Conservation (phyloP, 2,329 filamentous ascomycete genomes). For the Alternaria longipes region DNA sequence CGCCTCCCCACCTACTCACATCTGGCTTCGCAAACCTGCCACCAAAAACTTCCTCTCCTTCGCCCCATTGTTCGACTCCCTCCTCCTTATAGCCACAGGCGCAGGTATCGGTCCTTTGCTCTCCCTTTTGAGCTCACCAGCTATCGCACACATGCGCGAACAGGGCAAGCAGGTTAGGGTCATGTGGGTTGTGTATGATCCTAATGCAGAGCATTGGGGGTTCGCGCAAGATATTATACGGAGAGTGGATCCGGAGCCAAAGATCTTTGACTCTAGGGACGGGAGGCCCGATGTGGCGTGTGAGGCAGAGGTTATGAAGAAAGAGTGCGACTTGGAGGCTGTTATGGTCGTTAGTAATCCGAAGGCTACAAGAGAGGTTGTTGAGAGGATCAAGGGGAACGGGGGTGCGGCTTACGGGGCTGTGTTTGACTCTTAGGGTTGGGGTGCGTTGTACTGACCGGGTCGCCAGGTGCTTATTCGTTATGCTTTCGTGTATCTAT, state of each 20-base stretch:
- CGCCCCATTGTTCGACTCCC: constrained; percentile 27
- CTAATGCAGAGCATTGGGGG: constrained; percentile 23
- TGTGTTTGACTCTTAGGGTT: constrained; percentile 32
- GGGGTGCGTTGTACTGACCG: not conserved
- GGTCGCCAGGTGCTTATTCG: not conserved
- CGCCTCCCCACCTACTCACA: constrained; percentile 15
- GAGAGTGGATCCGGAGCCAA: constrained; percentile 20
- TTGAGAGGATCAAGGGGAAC: constrained; percentile 18
- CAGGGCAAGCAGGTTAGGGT: constrained; percentile 17
- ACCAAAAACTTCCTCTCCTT: constrained; percentile 32
- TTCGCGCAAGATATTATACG: constrained; percentile 25
- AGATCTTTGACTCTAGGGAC: constrained; percentile 23
- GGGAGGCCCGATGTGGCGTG: constrained; percentile 25
- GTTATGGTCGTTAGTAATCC: constrained; percentile 36
- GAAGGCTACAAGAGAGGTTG: constrained; percentile 25
- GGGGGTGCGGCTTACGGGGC: constrained; percentile 33
- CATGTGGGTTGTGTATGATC: constrained; percentile 30
- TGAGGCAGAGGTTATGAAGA: constrained; percentile 18
- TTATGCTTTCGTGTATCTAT: not conserved
- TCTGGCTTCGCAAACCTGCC: constrained; percentile 32
- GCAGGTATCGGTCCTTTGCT: constrained; percentile 37
- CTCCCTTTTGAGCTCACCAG: constrained; percentile 24
- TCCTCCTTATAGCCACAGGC: constrained; percentile 35
- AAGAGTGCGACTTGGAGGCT: constrained; percentile 17
- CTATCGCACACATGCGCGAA: constrained; percentile 14